Evolutionary conservation across 2,329 filamentous ascomycete genomes (phyloP), one percentile per base, ranked within the genome.

Genomic region (Thelonectria olida): DNA sequence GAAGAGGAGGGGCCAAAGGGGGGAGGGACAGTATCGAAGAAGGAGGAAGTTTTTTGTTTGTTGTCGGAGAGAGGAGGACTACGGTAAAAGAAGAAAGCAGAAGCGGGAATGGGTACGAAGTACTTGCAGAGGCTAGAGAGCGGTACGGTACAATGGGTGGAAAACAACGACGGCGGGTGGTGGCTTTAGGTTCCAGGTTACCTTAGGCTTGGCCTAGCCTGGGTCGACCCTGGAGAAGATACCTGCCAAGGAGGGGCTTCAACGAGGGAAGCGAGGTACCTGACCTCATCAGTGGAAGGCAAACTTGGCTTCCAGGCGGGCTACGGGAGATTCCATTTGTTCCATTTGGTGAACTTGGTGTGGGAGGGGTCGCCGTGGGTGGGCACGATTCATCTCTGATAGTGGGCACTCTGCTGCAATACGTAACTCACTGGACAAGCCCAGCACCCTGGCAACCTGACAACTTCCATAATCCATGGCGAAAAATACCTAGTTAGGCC

Each of bases 51-150:
- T 71, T 63, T 66, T 72, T 70, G 65, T 63, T 56, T 64, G 60
- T 66, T 71, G 67, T 63, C 69, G 63, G 68, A 61, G 55, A 63
- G 63, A 70, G 67, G 67, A 64, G 59, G 64, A 58, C 61, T n/a
- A n/a, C n/a, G n/a, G n/a, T n/a, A n/a, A 4, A 10, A 67, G 61
- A 68, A 60, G 62, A 67, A 62, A 56, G 61, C 57, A 54, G 58
- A 56, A 58, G 51, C 52, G 34, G 52, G 19, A 53, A 54, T 49
- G 52, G 44, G 53, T 41, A 27, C 36, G 36, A 49, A 20, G 53
- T 36, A 42, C 39, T 34, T 34, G 28, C 28, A 6, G 31, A 12
- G 22, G 20, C 22, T 27, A 45, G 20, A n/a, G n/a, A n/a, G n/a
- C n/a, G n/a, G n/a, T n/a, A n/a, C n/a, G n/a, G n/a, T n/a, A n/a